These are phyloP conservation scores for Trichoderma breve DNA, from an alignment of 2,329 filamentous ascomycete species.

Conservation along the genomic window DNA sequence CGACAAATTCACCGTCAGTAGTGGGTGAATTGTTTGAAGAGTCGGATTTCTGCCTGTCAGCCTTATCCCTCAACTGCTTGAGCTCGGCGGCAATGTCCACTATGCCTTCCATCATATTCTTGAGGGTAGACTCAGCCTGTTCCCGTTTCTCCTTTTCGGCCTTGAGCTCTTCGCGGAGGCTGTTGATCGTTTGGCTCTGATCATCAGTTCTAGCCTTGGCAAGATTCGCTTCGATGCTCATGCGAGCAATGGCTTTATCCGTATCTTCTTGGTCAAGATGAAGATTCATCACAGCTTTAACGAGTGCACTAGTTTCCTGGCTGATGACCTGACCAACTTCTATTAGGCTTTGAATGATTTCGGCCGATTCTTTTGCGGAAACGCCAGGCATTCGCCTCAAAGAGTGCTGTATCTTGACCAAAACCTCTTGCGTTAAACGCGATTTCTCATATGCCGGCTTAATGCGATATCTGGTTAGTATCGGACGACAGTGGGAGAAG, in stretches of 20 bases:
- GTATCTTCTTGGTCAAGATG: slow-evolving; percentile 40
- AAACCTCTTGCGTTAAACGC: slow-evolving; percentile 35
- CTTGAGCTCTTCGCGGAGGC: slow-evolving; percentile 33
- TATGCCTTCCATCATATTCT: slow-evolving; percentile 30
- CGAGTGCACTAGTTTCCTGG: slow-evolving; percentile 40
- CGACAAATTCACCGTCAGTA: slow-evolving; percentile 29
- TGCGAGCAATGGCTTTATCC: slow-evolving; percentile 38
- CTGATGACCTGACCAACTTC: slow-evolving; percentile 39
- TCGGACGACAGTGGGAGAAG: not conserved
- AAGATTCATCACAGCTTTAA: slow-evolving; percentile 39
- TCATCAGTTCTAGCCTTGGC: slow-evolving; percentile 36
- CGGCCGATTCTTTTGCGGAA: slow-evolving; percentile 34
- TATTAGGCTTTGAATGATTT: slow-evolving; percentile 36
- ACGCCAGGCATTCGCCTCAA: slow-evolving; percentile 42
- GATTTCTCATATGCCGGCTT: slow-evolving; percentile 38
- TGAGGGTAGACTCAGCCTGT: slow-evolving; percentile 29
- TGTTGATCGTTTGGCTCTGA: slow-evolving; percentile 33
- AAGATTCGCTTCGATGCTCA: slow-evolving; percentile 40
- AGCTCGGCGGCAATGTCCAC: slow-evolving; percentile 31
- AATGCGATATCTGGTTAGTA: not conserved
- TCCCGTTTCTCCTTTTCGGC: slow-evolving; percentile 34
- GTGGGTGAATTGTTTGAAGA: not conserved
- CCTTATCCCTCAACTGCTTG: slow-evolving; percentile 31
- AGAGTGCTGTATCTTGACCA: slow-evolving; percentile 39
- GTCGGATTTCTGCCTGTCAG: slow-evolving; percentile 22